A percentile compares a stretch with the other conserved stretches of the same genome.
Conservation (phyloP, 495 filamentous ascomycete species). For the Penicillium malachiteum region DNA sequence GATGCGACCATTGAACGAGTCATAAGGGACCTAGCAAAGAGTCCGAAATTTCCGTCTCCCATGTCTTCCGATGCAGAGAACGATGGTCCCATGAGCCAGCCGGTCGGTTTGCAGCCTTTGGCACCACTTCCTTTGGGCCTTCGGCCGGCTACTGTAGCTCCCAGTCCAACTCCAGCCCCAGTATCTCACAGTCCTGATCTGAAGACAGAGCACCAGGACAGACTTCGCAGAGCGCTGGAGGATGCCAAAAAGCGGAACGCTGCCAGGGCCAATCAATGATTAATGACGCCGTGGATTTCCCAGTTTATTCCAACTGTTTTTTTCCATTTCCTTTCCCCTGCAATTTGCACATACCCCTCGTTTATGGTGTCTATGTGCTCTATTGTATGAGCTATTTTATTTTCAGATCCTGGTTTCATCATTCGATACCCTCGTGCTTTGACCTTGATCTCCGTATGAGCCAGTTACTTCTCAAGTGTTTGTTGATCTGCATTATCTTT, state of each 20-base stretch:
- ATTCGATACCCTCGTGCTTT: constrained; percentile 4
- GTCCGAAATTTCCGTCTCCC: constrained; percentile 22
- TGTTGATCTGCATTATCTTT: constrained; percentile 4
- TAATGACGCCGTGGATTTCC: background rate
- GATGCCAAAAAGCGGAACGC: constrained; percentile 53
- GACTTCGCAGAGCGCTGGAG: constrained; percentile 48
- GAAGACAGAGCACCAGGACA: constrained; percentile 43
- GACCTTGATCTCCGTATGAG: background rate
- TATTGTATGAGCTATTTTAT: background rate
- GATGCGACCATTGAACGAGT: constrained; percentile 31
- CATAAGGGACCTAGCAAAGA: constrained; percentile 29
- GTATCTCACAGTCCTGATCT: constrained; percentile 13
- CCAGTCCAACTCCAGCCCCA: constrained; percentile 9
- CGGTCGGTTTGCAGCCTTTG: background rate
- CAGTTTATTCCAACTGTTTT: background rate
- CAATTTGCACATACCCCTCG: constrained; percentile 7
- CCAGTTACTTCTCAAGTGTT: too few species aligned
- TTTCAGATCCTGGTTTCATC: too few species aligned
- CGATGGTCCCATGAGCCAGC: background rate
- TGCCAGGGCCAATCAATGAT: constrained; percentile 25
- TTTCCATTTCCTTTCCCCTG: background rate
- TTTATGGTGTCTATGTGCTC: background rate
- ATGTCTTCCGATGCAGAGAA: background rate
- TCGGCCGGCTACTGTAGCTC: constrained; percentile 9
- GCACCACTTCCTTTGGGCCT: constrained; percentile 12